Conservation (phyloP, 2,329 filamentous ascomycete species). For the Hypoxylon sp. region DNA sequence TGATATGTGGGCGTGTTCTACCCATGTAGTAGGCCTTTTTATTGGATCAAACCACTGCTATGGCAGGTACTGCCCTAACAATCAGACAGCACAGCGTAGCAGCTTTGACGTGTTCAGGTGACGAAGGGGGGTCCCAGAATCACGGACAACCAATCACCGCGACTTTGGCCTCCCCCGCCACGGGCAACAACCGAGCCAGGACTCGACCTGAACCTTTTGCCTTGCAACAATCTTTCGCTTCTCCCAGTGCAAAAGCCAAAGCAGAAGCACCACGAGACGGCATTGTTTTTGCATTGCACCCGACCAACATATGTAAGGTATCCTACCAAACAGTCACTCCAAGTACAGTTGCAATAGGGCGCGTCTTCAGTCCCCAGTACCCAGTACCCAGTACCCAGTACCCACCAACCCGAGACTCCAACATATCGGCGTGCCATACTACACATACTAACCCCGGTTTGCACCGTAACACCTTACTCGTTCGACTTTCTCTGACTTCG, state of each 20-base stretch:
- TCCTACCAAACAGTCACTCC: neutral
- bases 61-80: conserved; percentile 5
- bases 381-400: too few species aligned
- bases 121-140: conserved; percentile 38
- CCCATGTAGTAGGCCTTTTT: too few species aligned
- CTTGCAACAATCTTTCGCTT: conserved; percentile 26
- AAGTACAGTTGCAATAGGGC: neutral
- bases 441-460: neutral
- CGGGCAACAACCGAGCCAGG: conserved; percentile 31
- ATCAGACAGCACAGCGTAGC: conserved; percentile 33
- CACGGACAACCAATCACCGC: conserved; percentile 33
- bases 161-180: conserved; percentile 29
- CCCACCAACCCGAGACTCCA: neutral
- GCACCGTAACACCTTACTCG: conserved; percentile 5
- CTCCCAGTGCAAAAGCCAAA: neutral
- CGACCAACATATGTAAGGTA: neutral
- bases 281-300: neutral
- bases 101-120: conserved; percentile 43
- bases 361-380: neutral
- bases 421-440: neutral
- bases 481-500: neutral
- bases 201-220: conserved; percentile 33
- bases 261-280: neutral
- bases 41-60: too few species aligned
- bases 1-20: neutral